Percentiles rank a stretch among this genome's conserved stretches.
Evolutionary conservation across 306 rosid genomes (phyloP).

Genomic region (Oemleria cerasiformis): DNA sequence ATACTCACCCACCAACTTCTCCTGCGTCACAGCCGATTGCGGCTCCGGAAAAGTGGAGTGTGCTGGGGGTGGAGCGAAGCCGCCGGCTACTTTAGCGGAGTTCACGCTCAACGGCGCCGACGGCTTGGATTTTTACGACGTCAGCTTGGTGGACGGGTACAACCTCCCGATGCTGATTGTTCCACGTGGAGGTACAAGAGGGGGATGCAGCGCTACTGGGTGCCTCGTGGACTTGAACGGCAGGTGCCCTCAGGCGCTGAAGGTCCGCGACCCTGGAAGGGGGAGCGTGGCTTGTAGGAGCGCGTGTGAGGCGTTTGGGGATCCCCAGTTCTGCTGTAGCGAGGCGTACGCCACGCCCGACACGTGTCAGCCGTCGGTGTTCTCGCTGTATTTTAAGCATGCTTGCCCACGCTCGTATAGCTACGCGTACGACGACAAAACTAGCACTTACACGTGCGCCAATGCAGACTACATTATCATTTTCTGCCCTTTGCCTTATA

Average conservation of each 20-base stretch:
- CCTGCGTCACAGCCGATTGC: constrained; percentile 81
- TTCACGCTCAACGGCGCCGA: constrained; percentile 84
- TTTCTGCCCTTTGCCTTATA: constrained; percentile 80
- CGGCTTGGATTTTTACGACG: constrained; percentile 89
- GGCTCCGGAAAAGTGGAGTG: constrained; percentile 76
- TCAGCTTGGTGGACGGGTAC: constrained; percentile 89
- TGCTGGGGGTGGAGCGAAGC: constrained; percentile 70
- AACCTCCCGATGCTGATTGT: constrained; percentile 82
- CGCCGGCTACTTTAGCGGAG: constrained; percentile 90
- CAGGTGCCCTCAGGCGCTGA: constrained; percentile 55
- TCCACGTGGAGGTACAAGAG: constrained; percentile 62
- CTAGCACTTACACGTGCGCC: constrained; percentile 88
- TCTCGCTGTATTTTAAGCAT: constrained; percentile 59
- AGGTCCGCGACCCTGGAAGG: constrained; percentile 38
- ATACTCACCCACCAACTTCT: constrained; percentile 52
- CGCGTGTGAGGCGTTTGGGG: constrained; percentile 95
- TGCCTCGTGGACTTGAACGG: constrained; percentile 80
- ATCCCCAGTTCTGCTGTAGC: constrained; percentile 78
- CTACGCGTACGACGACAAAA: constrained; percentile 94
- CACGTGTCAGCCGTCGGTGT: constrained; percentile 66
- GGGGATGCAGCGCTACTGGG: constrained; percentile 85
- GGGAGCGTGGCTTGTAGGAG: constrained; percentile 76
- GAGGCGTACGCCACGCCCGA: constrained; percentile 80
- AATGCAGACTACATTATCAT: constrained; percentile 70
- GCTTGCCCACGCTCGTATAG: constrained; percentile 97